Conservation (phyloP, 805 yeast species). For the Saccharomycopsis capsularis region DNA sequence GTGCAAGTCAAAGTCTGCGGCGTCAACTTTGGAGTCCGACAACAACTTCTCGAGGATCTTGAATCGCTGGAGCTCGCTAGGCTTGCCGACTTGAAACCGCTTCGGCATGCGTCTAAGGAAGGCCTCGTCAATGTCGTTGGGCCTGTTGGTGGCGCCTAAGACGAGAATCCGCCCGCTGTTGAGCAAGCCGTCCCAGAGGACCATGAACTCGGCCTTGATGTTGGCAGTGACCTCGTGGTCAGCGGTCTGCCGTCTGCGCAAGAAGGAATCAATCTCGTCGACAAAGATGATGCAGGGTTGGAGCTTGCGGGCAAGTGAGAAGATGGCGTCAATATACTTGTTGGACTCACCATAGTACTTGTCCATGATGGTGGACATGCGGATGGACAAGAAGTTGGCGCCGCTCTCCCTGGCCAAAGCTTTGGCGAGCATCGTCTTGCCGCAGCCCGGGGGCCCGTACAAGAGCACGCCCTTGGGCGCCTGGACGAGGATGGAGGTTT, state of each 20-base stretch:
- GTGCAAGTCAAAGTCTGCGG: constrained; percentile 48
- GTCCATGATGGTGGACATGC: constrained; percentile 93
- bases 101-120: constrained; percentile 91
- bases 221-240: constrained; percentile 96
- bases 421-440: constrained; percentile 95
- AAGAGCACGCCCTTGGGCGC: constrained; percentile 93
- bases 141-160: constrained; percentile 92
- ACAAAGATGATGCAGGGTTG: constrained; percentile 94
- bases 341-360: constrained; percentile 97
- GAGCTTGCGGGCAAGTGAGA: constrained; percentile 79
- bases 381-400: constrained; percentile 82
- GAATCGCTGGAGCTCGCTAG: constrained; percentile 57
- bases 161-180: constrained; percentile 77
- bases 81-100: constrained; percentile 71
- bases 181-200: constrained; percentile 89
- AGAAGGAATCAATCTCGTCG: constrained; percentile 92
- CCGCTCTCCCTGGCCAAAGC: constrained; percentile 89
- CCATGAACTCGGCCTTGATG: constrained; percentile 95
- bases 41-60: constrained; percentile 67
- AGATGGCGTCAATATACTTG: constrained; percentile 87
- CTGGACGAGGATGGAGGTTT: constrained; percentile 61
- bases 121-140: constrained; percentile 86
- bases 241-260: constrained; percentile 71
- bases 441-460: constrained; percentile 97
- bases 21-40: constrained; percentile 55